Evolutionary conservation across 768 basidiomycete species (phyloP), one percentile per base, ranked within the genome.

Genomic region (Xerocomus potaroensis): DNA sequence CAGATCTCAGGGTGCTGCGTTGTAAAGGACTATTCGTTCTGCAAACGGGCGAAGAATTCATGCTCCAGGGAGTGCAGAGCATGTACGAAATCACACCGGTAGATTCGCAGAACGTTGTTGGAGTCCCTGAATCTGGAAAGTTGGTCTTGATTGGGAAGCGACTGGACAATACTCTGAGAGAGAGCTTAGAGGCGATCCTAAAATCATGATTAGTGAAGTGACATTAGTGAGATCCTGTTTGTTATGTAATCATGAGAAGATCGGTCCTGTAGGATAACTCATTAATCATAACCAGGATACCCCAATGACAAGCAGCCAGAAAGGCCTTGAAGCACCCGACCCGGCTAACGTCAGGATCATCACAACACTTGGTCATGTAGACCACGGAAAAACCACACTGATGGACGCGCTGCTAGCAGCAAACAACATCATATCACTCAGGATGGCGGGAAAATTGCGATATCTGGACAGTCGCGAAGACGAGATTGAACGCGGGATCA

Each of bases 401-500:
- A 94, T 96, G 81, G 96, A 99, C 60, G 81, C 87, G 14, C 78
- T 99, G 8, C 81, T 99, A 29, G 94, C 95, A 2, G 92, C 95
- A 18, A 98, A 98, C 71, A 95, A 91, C 60, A 98, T 99, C 62
- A 97, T 99, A 59, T 97, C 95, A 0, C 69, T 84, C 9, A 73
- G 89, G 44, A 88, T 97, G 84, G 95, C 93, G 2, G 96, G 96
- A 9, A 98, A 96, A 65, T 83, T 98, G 67, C 76, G 96, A 44
- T 99, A 95, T 64, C 73, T 98, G 43, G 96, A 99, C 63, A 91
- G 87, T 48, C 76, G 96, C 54, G 93, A 97, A 63, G 96, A 98
- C 58, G 96, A 99, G 61, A 94, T 97, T 59, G 86, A 98, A 68
- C 74, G 96, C 41, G 96, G 96, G 3, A 99, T 99, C 50, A 98